Evolutionary conservation across 345 rosid genomes (phyloP).

Genomic region (Euphorbia lathyris): DNA sequence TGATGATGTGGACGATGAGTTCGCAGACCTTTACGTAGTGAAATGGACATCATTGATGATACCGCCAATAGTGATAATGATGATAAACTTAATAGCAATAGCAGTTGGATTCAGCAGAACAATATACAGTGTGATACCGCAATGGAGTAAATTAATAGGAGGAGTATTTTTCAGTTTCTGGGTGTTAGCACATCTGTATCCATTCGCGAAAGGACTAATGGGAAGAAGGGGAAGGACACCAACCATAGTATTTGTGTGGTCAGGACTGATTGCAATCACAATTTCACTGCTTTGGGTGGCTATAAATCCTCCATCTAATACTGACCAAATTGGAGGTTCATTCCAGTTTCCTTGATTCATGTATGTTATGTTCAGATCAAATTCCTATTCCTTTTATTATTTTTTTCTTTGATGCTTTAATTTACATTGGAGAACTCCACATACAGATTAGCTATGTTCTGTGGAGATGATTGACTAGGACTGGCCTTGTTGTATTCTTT

Average conservation of each 20-base stretch:
- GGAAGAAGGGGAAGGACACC: constrained; percentile 98
- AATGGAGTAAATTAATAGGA: constrained; percentile 85
- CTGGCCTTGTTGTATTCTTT: constrained; percentile 5
- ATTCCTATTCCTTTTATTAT: constrained; percentile 23
- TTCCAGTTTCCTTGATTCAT: constrained; percentile 80
- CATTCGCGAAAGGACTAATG: constrained; percentile 95
- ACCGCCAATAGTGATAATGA: constrained; percentile 88
- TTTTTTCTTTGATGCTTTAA: neutral
- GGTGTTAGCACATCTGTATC: constrained; percentile 98
- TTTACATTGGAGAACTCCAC: constrained; percentile 17
- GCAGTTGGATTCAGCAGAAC: constrained; percentile 95
- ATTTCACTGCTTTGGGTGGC: constrained; percentile 98
- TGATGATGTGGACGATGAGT: constrained; percentile 90
- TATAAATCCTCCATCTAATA: constrained; percentile 75
- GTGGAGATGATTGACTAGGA: constrained; percentile 2
- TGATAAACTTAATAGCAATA: constrained; percentile 84
- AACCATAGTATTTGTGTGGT: constrained; percentile 95
- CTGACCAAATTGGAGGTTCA: constrained; percentile 75
- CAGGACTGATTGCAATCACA: constrained; percentile 89
- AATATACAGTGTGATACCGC: constrained; percentile 72
- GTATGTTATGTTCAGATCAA: constrained; percentile 6
- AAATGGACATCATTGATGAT: constrained; percentile 92
- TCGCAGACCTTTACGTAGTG: constrained; percentile 77
- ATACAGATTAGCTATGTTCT: constrained; percentile 15
- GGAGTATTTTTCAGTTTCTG: constrained; percentile 99